phyloP scores from a whole-genome alignment of 1,284 basidiomycete species.

The Sanghuangporus weigelae region DNA sequence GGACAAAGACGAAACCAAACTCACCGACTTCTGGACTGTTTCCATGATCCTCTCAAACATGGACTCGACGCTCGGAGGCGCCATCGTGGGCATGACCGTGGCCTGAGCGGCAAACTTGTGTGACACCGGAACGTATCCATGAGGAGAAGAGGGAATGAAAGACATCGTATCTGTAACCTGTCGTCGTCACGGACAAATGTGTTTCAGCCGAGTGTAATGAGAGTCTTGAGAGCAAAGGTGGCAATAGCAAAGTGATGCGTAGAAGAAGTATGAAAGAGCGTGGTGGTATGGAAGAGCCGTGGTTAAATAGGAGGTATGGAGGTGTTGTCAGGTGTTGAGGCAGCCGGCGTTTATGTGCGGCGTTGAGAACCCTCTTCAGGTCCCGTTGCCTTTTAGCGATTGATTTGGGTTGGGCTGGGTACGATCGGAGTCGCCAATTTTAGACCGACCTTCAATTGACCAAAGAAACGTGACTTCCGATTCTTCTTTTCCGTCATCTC shows the following conservation, averaged over 20 bases:
- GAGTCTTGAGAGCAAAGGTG: background rate
- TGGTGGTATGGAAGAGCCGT: background rate
- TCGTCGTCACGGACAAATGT: background rate
- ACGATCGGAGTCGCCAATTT: background rate
- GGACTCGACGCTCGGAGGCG: constrained; percentile 39
- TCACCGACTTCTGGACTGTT: constrained; percentile 65
- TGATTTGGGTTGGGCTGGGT: background rate
- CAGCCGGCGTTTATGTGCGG: background rate
- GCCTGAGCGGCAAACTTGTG: background rate
- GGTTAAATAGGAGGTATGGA: background rate
- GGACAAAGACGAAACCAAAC: constrained; percentile 23
- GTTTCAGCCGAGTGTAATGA: background rate
- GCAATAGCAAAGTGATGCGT: background rate
- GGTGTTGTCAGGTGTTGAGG: background rate
- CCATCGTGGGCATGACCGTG: background rate
- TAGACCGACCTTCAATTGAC: background rate
- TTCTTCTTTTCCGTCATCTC: no score
- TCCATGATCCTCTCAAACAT: constrained; percentile 76
- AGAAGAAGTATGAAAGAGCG: background rate
- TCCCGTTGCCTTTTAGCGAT: background rate
- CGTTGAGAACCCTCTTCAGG: background rate
- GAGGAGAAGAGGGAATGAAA: background rate
- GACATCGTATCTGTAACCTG: background rate
- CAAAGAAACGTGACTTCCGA: no score
- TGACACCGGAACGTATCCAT: background rate